These are phyloP conservation scores for Suillus spraguei DNA, from an alignment of 768 basidiomycete species.

Conservation along the genomic window DNA sequence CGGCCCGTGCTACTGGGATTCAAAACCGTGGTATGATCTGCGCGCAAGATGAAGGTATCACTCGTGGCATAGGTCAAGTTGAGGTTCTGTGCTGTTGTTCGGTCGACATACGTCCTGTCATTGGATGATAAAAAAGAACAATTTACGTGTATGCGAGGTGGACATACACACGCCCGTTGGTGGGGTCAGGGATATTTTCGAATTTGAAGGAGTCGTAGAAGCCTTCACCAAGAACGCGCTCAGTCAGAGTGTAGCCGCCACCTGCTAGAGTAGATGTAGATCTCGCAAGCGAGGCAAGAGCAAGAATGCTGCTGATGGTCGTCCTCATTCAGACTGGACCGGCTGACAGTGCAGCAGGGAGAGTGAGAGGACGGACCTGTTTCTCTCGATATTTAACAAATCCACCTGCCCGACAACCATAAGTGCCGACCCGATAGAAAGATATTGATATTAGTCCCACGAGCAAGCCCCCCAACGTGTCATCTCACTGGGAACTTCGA, in stretches of 20 bases:
- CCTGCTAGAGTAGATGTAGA: constrained; percentile 19
- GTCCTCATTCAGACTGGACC: constrained; percentile 20
- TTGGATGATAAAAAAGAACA: neutral
- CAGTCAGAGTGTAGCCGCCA: constrained; percentile 29
- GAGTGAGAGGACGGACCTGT: neutral
- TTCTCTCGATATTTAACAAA: neutral
- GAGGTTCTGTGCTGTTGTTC: constrained; percentile 21
- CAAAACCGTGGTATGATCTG: constrained; percentile 30
- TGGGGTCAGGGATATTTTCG: constrained; percentile 58
- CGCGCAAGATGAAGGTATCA: constrained; percentile 32
- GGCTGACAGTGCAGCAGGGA: neutral
- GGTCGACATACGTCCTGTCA: constrained; percentile 30
- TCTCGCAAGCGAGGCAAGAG: constrained; percentile 17
- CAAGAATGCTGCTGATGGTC: constrained; percentile 8
- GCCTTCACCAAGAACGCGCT: constrained; percentile 47
- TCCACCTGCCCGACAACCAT: constrained; percentile 5
- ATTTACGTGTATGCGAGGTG: neutral
- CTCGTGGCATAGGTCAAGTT: constrained; percentile 35
- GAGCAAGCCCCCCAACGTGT: neutral
- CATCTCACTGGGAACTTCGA: neutral
- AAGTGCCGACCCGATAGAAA: neutral
- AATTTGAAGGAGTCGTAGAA: constrained; percentile 54
- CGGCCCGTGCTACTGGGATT: constrained; percentile 25
- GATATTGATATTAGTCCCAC: neutral
- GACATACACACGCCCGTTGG: constrained; percentile 66